Base-by-base conservation (phyloP, 441 rosid species). In the Corymbia calophylla region DNA sequence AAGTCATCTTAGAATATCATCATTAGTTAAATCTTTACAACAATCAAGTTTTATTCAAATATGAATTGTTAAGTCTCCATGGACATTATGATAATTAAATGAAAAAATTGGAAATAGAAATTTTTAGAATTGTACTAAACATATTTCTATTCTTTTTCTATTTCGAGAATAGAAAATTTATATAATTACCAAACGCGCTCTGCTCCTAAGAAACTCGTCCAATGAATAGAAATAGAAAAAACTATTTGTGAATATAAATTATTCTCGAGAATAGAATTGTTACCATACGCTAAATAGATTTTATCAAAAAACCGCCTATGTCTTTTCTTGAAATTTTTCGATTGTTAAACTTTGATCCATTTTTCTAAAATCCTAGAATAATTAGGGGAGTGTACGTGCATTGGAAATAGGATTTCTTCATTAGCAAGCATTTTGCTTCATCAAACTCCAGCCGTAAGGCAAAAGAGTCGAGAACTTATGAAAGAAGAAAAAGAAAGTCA, bases 141-240 rank as follows among this genome's bases (percentile, higher is more conserved):
- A 1, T 0, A 23, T 56, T 56, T 56, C 0, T 56, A 56, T 56
- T 56, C 0, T 9, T 56, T 56, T 56, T 56, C 0, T 9, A 56
- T 56, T 56, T 23, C 5, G 1, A 56, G 25, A 21, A 56, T 56
- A 56, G 4, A 23, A 23, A 1, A 4, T 56, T 9, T 56, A 0
- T 0, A 0, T 23, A 56, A 0, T 56, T 23, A 56, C 0, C 0
- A 56, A 56, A 56, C 0, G 0, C 3, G 0, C 25, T 56, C 0
- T 56, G 23, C 3, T 9, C 0, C 25, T 56, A 9, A 56, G 1
- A 56, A 23, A 56, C 29, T 56, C 0, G 0, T 23, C 0, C 0
- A 23, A 0, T 12, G 0, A 56, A 56, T 4, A 56, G 0, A 56
- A 56, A 23, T 56, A 56, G 23, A 9, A 56, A 56, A 9, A 56